Evolutionary conservation across 192 early-diverging fungal species (phyloP).

Genomic region (Bifiguratus adelaidae): DNA sequence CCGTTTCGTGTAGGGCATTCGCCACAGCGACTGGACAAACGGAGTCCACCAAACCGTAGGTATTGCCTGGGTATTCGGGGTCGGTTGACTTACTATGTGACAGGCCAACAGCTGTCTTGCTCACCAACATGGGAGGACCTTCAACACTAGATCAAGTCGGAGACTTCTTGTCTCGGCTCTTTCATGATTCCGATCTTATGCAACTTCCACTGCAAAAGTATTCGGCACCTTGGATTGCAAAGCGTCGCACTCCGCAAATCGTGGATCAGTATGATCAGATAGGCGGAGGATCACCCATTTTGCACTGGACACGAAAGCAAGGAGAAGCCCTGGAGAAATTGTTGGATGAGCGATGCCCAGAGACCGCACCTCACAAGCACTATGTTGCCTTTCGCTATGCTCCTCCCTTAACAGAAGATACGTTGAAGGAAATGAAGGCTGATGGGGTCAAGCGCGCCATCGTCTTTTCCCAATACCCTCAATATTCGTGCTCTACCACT

Average conservation of each 20-base stretch:
- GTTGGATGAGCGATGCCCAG: constrained; percentile 63
- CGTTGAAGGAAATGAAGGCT: constrained; percentile 65
- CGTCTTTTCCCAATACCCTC: constrained; percentile 91
- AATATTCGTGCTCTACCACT: constrained; percentile 94
- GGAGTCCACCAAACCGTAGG: too few relatives aligned
- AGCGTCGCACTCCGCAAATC: constrained; percentile 75
- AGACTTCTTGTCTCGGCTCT: constrained; percentile 74
- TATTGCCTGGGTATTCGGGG: too few relatives aligned
- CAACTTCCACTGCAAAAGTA: constrained; percentile 72
- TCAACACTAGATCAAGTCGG: constrained; percentile 62
- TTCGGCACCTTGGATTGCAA: constrained; percentile 67
- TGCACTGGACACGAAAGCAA: constrained; percentile 81
- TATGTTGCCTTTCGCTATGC: constrained; percentile 95
- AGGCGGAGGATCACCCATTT: constrained; percentile 91
- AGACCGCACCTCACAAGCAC: constrained; percentile 76
- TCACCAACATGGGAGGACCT: constrained; percentile 95
- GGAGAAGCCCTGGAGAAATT: constrained; percentile 65
- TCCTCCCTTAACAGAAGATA: constrained; percentile 58
- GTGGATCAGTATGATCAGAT: constrained; percentile 85
- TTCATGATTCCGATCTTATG: constrained; percentile 88
- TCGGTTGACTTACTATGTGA: background rate
- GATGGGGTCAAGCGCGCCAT: constrained; percentile 80
- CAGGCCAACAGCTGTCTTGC: constrained; percentile 67
- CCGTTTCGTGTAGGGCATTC: too few relatives aligned
- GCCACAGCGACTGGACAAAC: too few relatives aligned